A percentile compares a stretch with the other conserved stretches of the same genome.
Evolutionary conservation across 345 rosid species (phyloP).

Genomic region (Garcia nutans): DNA sequence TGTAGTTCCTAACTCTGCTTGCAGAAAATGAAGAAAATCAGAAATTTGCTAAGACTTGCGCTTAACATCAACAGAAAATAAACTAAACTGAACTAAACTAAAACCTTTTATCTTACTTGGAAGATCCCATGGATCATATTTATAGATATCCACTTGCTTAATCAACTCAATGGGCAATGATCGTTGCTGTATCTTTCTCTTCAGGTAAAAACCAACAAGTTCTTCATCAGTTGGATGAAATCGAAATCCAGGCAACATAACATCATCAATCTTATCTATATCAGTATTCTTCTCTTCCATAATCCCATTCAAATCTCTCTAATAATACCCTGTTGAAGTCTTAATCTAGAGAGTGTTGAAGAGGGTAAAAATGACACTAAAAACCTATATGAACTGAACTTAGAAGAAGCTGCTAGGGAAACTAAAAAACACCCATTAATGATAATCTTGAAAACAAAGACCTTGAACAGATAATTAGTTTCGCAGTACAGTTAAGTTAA

Average conservation of each 20-base stretch:
- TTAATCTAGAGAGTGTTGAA: neutral
- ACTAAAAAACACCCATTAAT: neutral
- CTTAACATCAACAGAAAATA: neutral
- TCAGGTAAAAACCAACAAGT: conserved; percentile 83
- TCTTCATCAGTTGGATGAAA: conserved; percentile 98
- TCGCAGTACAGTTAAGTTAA: conserved; percentile 12
- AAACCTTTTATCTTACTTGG: conserved; percentile 61
- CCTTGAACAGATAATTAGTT: conserved; percentile 4
- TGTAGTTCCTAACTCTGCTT: conserved; percentile 56
- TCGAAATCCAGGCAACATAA: conserved; percentile 83
- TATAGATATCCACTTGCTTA: conserved; percentile 89
- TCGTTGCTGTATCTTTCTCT: conserved; percentile 57
- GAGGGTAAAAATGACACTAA: neutral
- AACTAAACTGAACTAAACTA: too few species aligned
- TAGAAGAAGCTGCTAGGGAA: conserved; percentile 4
- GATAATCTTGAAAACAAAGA: neutral
- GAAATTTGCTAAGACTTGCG: neutral
- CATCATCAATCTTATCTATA: conserved; percentile 59
- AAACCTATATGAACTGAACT: conserved; percentile 11
- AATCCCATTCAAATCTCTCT: conserved; percentile 1
- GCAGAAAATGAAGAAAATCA: neutral
- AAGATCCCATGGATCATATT: conserved; percentile 96
- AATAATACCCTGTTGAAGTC: neutral
- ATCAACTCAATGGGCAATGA: conserved; percentile 75
- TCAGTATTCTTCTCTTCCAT: conserved; percentile 49